These are phyloP conservation scores for Dicorynia guianensis DNA, from an alignment of 306 rosid genomes.

Conservation along the genomic window DNA sequence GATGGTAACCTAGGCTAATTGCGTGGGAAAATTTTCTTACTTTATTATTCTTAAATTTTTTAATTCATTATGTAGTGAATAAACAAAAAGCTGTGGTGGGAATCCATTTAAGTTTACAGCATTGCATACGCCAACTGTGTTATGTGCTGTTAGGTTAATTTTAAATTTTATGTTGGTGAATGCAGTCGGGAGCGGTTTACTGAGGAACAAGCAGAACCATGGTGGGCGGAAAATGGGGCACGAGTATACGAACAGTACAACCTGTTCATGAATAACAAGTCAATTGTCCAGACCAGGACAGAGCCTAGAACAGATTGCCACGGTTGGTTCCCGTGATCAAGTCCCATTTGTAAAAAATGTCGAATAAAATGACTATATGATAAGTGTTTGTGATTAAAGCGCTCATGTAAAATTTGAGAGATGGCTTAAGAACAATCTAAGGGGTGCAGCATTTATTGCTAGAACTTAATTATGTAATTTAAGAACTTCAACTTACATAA, in stretches of 20 bases:
- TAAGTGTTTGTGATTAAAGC: too few species aligned
- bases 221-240: constrained; percentile 97
- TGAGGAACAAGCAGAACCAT: constrained; percentile 93
- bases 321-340: constrained; percentile 51
- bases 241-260: constrained; percentile 90
- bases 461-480: too few species aligned
- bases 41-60: constrained; percentile 5
- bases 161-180: constrained; percentile 37
- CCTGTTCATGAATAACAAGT: constrained; percentile 80
- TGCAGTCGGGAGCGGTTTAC: constrained; percentile 97
- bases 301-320: constrained; percentile 92
- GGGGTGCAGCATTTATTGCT: too few species aligned
- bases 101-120: constrained; percentile 2
- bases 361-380: too few species aligned
- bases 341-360: too few species aligned
- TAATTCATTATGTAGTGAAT: constrained; percentile 22
- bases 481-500: too few species aligned
- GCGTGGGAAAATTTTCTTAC: constrained; percentile 51
- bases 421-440: too few species aligned
- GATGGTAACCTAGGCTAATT: constrained; percentile 50
- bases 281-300: constrained; percentile 63
- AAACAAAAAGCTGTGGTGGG: not conserved
- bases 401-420: too few species aligned
- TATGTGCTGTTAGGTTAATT: not conserved
- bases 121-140: too few species aligned